Conservation (phyloP, 2,329 filamentous ascomycete species). For the Trichoderma atroviride region DNA sequence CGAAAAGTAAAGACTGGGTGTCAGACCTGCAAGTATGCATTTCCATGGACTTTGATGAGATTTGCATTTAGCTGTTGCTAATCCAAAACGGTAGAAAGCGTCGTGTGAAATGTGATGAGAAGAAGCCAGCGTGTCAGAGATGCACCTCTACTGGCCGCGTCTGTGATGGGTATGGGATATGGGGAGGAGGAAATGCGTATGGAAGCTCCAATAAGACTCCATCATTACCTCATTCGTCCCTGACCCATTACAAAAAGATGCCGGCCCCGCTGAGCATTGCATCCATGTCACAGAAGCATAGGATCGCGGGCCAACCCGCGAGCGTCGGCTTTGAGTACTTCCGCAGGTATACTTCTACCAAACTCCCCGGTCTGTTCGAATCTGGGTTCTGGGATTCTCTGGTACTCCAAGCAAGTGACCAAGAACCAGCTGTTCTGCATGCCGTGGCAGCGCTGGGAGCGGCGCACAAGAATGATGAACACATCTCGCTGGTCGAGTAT, state of each 20-base stretch:
- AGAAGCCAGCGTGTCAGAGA: slow-evolving; percentile 33
- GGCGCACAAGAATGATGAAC: slow-evolving; percentile 35
- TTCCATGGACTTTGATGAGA: not conserved
- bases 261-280: slow-evolving; percentile 1
- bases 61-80: not conserved
- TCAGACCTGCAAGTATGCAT: slow-evolving; percentile 38
- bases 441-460: slow-evolving; percentile 46
- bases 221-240: not conserved
- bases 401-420: slow-evolving; percentile 43
- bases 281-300: slow-evolving; percentile 8
- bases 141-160: slow-evolving; percentile 27
- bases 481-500: slow-evolving; percentile 42
- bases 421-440: slow-evolving; percentile 47
- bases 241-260: not conserved
- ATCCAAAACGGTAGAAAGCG: slow-evolving; percentile 11
- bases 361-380: slow-evolving; percentile 41
- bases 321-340: slow-evolving; percentile 31
- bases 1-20: slow-evolving; percentile 36
- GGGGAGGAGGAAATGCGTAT: slow-evolving; percentile 25
- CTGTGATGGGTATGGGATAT: slow-evolving; percentile 47
- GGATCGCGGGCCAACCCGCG: slow-evolving; percentile 14
- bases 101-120: slow-evolving; percentile 43
- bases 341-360: slow-evolving; percentile 31
- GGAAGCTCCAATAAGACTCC: slow-evolving; percentile 10
- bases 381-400: slow-evolving; percentile 45